Evolutionary conservation across 805 yeast genomes (phyloP).

Genomic region (Candida maesae): DNA sequence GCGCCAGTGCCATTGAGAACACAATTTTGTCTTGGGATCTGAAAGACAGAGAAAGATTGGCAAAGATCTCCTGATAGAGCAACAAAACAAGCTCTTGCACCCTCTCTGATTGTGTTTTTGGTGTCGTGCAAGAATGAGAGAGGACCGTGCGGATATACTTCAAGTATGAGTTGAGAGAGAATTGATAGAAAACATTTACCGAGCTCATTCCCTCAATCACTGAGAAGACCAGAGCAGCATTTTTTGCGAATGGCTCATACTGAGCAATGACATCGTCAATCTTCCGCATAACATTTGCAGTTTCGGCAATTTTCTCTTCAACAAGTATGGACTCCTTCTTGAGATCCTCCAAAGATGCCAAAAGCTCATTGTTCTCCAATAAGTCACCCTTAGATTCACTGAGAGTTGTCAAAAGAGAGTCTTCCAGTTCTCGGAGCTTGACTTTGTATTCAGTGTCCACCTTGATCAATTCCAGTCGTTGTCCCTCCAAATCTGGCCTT

Average conservation of each 20-base stretch:
- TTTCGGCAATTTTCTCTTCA: slow-evolving; percentile 48
- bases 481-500: slow-evolving; percentile 63
- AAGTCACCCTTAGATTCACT: slow-evolving; percentile 56
- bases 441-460: slow-evolving; percentile 57
- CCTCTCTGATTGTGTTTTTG: slow-evolving; percentile 9
- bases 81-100: slow-evolving; percentile 31
- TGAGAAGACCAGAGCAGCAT: slow-evolving; percentile 47
- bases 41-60: slow-evolving; percentile 41
- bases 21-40: slow-evolving; percentile 28
- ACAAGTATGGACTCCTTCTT: slow-evolving; percentile 60
- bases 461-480: slow-evolving; percentile 49
- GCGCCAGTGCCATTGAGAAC: slow-evolving; percentile 38
- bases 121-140: neutral
- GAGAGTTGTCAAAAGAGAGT: slow-evolving; percentile 52
- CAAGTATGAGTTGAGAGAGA: slow-evolving; percentile 46
- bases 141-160: slow-evolving; percentile 33
- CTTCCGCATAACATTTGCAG: slow-evolving; percentile 49
- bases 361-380: slow-evolving; percentile 60
- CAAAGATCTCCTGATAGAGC: slow-evolving; percentile 46
- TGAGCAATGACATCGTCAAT: slow-evolving; percentile 45
- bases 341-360: slow-evolving; percentile 57
- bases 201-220: slow-evolving; percentile 40
- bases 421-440: slow-evolving; percentile 53
- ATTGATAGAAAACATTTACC: slow-evolving; percentile 54
- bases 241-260: slow-evolving; percentile 53